These are phyloP conservation scores for Lichina pygmaea DNA, from an alignment of 495 filamentous ascomycete genomes.

Conservation along the genomic window DNA sequence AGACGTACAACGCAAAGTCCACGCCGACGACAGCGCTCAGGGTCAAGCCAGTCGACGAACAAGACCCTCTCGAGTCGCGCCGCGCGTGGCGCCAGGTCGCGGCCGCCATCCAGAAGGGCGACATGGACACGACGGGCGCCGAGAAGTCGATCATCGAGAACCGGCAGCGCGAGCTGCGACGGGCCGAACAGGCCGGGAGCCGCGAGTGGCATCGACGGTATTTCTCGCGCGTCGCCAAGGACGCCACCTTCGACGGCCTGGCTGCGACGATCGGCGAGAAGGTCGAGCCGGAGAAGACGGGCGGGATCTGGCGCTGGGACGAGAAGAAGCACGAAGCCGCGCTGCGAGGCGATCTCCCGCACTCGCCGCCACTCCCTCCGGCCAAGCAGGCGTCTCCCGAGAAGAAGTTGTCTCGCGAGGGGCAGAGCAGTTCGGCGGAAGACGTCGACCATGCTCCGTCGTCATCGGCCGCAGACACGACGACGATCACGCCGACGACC, in stretches of 20 bases:
- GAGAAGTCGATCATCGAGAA: constrained; percentile 86
- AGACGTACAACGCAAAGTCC: constrained; percentile 36
- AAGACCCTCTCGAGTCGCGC: constrained; percentile 69
- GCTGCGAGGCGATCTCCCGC: neutral
- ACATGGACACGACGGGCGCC: constrained; percentile 50
- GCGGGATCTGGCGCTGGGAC: constrained; percentile 75
- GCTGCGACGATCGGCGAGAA: constrained; percentile 28
- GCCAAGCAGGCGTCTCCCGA: too few relatives aligned
- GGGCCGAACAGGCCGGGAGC: constrained; percentile 50
- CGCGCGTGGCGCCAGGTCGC: constrained; percentile 77
- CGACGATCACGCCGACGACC: too few relatives aligned
- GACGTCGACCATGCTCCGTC: neutral
- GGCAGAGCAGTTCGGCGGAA: too few relatives aligned
- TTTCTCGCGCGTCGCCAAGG: constrained; percentile 33
- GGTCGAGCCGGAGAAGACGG: constrained; percentile 58
- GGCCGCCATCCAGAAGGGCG: constrained; percentile 43
- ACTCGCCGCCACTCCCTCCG: constrained; percentile 8
- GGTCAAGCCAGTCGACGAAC: constrained; percentile 47
- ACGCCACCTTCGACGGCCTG: constrained; percentile 29
- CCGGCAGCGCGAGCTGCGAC: constrained; percentile 61
- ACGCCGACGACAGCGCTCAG: constrained; percentile 37
- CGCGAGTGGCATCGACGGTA: constrained; percentile 65
- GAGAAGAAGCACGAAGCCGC: constrained; percentile 16
- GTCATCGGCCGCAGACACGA: too few relatives aligned
- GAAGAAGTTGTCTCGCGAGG: too few relatives aligned